Percentiles rank a stretch among this genome's conserved stretches.
phyloP scores from a whole-genome alignment of 2,329 filamentous ascomycete species.

The Pseudogymnoascus sp. region DNA sequence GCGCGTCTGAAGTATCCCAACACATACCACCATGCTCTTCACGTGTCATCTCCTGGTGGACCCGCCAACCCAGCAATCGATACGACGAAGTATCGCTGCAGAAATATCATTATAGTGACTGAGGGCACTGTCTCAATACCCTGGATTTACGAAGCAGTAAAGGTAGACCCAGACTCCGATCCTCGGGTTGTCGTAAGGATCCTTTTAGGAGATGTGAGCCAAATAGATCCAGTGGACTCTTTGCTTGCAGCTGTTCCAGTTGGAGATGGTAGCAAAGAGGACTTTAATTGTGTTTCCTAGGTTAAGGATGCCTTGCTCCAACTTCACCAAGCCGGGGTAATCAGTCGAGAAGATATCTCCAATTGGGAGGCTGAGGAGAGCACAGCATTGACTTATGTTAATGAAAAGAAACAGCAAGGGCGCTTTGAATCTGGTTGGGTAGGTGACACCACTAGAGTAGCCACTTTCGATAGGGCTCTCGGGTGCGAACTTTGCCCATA shows the following conservation, averaged over 20 bases:
- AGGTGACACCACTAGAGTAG: neutral
- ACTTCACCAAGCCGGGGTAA: neutral
- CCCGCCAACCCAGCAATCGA: neutral
- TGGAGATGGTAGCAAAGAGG: neutral
- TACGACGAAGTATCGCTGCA: neutral
- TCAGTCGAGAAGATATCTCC: neutral
- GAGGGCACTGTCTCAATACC: neutral
- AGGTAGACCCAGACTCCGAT: neutral
- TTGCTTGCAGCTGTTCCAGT: neutral
- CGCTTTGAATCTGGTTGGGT: neutral
- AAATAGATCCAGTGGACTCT: neutral
- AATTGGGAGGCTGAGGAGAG: neutral
- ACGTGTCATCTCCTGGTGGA: neutral
- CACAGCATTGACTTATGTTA: neutral
- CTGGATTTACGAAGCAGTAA: neutral
- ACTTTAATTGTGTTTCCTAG: neutral
- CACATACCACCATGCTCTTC: neutral
- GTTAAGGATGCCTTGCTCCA: neutral
- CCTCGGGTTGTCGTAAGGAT: neutral
- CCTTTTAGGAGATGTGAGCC: neutral
- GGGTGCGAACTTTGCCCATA: neutral
- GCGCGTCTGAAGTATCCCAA: neutral
- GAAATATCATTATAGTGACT: slow-evolving; percentile 29
- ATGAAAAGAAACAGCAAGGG: neutral
- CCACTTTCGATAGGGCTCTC: neutral